Percentiles rank a stretch among this genome's conserved stretches.
These are phyloP conservation scores for Stemphylium lycopersici DNA, from an alignment of 2,329 filamentous ascomycete species.

Conservation along the genomic window DNA sequence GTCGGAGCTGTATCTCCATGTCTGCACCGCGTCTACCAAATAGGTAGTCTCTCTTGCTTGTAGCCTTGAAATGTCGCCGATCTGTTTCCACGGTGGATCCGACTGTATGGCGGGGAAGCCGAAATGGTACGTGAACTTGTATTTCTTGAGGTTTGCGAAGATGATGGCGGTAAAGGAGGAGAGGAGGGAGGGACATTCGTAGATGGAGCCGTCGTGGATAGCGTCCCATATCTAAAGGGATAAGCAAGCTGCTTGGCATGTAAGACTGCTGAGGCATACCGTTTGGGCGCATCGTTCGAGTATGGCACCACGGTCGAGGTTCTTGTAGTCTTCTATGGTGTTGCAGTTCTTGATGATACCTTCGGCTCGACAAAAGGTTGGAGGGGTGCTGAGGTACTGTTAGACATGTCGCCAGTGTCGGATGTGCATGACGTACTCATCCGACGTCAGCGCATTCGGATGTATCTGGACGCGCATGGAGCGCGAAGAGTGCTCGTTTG, in stretches of 20 bases:
- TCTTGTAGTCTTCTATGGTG: constrained; percentile 90
- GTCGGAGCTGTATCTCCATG: constrained; percentile 85
- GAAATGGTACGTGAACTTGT: constrained; percentile 98
- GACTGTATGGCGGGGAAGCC: constrained; percentile 93
- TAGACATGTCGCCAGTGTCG: constrained; percentile 8
- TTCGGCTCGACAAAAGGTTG: constrained; percentile 75
- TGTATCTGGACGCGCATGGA: constrained; percentile 91
- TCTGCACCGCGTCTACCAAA: constrained; percentile 82
- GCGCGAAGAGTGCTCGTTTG: constrained; percentile 71
- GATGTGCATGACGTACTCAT: constrained; percentile 67
- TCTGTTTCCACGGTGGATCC: constrained; percentile 75
- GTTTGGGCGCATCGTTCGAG: constrained; percentile 79
- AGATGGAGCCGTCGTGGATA: constrained; percentile 94
- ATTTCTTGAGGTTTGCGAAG: constrained; percentile 96
- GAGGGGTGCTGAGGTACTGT: constrained; percentile 35
- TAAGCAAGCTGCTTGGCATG: not conserved
- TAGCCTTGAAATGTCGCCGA: constrained; percentile 55
- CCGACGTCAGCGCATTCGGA: constrained; percentile 81
- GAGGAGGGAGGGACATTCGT: constrained; percentile 89
- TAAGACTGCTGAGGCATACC: constrained; percentile 55
- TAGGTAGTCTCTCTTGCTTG: constrained; percentile 73
- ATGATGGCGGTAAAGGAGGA: constrained; percentile 88
- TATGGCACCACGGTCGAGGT: constrained; percentile 77
- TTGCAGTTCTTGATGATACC: constrained; percentile 97
- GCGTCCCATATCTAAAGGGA: constrained; percentile 85